These are phyloP conservation scores for Pythium plurisporium DNA, from an alignment of 352 stramenopile genomes.

Conservation along the genomic window DNA sequence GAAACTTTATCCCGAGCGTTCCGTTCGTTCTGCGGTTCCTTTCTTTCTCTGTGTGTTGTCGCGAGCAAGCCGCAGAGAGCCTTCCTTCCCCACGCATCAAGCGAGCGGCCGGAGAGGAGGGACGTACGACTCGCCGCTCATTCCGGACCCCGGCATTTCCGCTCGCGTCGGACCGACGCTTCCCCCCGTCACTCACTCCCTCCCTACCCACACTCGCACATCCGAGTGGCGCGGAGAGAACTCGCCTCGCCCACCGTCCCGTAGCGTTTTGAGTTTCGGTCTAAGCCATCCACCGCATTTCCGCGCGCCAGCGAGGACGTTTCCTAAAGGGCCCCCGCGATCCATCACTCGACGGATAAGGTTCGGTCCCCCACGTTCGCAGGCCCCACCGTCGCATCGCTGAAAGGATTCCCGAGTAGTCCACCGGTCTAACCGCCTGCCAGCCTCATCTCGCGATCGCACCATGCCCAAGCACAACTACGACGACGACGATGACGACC, in stretches of 20 bases:
- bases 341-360: neutral
- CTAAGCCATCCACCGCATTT: slow-evolving; percentile 1
- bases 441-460: neutral
- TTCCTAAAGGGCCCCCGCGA: neutral
- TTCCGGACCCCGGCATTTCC: neutral
- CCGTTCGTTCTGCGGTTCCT: slow-evolving; percentile 5
- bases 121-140: slow-evolving; percentile 2
- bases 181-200: neutral
- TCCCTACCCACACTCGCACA: neutral
- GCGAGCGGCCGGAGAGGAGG: slow-evolving; percentile 5
- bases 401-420: too few species aligned
- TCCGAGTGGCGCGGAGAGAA: neutral
- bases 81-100: slow-evolving; percentile 18
- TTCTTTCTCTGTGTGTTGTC: slow-evolving; percentile 22
- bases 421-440: too few species aligned
- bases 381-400: too few species aligned
- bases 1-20: slow-evolving; percentile 20
- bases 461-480: slow-evolving; percentile 64
- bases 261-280: neutral
- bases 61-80: slow-evolving; percentile 15
- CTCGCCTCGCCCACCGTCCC: neutral
- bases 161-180: neutral
- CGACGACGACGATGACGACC: slow-evolving; percentile 82
- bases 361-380: neutral
- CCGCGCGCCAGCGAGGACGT: slow-evolving; percentile 1